Conservation (phyloP, 164 flowering plant genomes). For the Paratinospora sagittata region DNA sequence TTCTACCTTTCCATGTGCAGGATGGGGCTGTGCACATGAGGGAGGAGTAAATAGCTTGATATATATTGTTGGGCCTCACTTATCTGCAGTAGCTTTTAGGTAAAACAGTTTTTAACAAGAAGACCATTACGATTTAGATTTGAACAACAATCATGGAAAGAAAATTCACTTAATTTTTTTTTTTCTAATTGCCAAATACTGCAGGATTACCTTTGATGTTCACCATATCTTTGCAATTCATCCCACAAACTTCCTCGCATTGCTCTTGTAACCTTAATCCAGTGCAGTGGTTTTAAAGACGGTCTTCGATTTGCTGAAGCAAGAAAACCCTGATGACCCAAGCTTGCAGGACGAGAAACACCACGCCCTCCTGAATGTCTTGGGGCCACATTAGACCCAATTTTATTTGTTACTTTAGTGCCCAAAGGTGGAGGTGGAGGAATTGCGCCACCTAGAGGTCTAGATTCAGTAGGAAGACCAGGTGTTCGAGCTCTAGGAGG, state of each 20-base stretch:
- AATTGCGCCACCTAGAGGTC: conserved; percentile 46
- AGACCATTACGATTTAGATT: too few species aligned
- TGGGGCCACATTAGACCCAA: conserved; percentile 16
- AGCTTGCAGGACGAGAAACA: conserved; percentile 34
- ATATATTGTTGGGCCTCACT: too few species aligned
- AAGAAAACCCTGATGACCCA: conserved; percentile 14
- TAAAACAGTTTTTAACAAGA: too few species aligned
- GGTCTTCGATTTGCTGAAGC: conserved; percentile 54
- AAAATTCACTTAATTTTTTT: not conserved
- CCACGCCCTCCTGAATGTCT: conserved; percentile 62
- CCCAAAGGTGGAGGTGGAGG: conserved; percentile 71
- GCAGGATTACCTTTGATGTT: conserved; percentile 54
- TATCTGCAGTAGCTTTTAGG: too few species aligned
- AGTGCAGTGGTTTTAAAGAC: conserved; percentile 83
- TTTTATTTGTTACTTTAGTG: conserved; percentile 25
- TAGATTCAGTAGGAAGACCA: conserved; percentile 45
- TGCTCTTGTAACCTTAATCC: conserved; percentile 94
- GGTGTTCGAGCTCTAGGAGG: conserved; percentile 36
- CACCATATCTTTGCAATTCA: conserved; percentile 73
- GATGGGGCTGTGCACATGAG: too few species aligned
- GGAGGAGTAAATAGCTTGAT: too few species aligned
- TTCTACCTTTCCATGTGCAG: too few species aligned
- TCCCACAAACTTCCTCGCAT: conserved; percentile 98
- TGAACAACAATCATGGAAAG: not conserved
- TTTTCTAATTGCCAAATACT: conserved; percentile 4